Percentiles rank a stretch among this genome's conserved stretches.
phyloP scores from a whole-genome alignment of 2,329 filamentous ascomycete species.

The Dothistroma septosporum region DNA sequence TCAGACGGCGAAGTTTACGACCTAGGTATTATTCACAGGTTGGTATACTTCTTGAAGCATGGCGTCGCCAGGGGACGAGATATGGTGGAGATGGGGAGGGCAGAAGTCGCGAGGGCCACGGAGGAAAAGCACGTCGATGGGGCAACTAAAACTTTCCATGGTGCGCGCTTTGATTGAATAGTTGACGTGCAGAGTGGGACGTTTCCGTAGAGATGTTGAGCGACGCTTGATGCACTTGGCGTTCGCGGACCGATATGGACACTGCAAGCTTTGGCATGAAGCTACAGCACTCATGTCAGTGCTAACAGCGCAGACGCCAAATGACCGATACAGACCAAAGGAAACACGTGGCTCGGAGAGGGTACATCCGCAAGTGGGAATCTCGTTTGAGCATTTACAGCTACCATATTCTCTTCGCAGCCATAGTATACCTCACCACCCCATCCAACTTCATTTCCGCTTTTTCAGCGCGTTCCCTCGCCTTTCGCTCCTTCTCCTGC shows the following conservation, averaged over 20 bases:
- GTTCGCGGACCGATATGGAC: background rate
- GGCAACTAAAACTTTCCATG: background rate
- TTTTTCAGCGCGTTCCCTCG: constrained; percentile 49
- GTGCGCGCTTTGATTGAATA: background rate
- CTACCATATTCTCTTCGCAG: constrained; percentile 94
- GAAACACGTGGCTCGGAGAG: background rate
- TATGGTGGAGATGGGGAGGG: background rate
- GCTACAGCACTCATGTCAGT: background rate
- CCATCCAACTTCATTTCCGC: constrained; percentile 58
- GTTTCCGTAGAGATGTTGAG: background rate
- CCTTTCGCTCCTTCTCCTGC: constrained; percentile 59
- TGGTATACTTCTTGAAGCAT: constrained; percentile 12
- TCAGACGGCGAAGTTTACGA: constrained; percentile 35
- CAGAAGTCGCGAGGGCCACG: too few species aligned
- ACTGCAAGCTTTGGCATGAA: background rate
- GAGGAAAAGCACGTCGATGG: background rate
- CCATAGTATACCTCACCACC: constrained; percentile 85
- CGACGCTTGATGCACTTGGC: background rate
- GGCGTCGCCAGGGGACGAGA: background rate
- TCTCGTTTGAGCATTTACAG: background rate
- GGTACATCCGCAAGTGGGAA: background rate
- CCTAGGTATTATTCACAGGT: constrained; percentile 31
- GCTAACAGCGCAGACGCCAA: background rate
- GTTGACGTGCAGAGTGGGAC: background rate
- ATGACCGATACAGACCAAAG: background rate